A percentile compares a stretch with the other conserved stretches of the same genome.
These are phyloP conservation scores for Filobasidium floriforme DNA, from an alignment of 768 basidiomycete species.

Conservation along the genomic window DNA sequence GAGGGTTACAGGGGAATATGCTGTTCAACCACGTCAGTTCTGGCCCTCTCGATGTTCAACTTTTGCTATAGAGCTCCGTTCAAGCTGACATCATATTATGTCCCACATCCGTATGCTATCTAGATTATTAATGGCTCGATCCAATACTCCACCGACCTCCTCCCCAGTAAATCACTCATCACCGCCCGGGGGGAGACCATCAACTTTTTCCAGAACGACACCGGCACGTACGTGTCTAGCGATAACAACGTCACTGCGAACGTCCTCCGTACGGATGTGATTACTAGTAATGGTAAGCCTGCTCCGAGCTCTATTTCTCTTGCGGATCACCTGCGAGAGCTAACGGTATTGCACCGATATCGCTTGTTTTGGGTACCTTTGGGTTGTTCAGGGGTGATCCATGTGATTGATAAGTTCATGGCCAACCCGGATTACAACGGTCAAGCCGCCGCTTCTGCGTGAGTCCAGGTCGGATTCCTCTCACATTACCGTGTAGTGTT, in stretches of 20 bases:
- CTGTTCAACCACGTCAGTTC: background rate
- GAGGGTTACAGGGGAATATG: background rate
- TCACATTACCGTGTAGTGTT: background rate
- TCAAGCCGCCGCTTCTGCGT: slow-evolving; percentile 40
- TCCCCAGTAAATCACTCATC: slow-evolving; percentile 47
- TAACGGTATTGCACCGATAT: background rate
- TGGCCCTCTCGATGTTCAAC: background rate
- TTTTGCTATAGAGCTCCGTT: background rate
- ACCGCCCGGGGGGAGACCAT: slow-evolving; percentile 57
- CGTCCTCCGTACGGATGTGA: slow-evolving; percentile 56
- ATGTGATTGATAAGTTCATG: slow-evolving; percentile 48
- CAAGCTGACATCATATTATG: background rate
- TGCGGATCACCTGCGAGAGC: background rate
- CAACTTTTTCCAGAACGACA: slow-evolving; percentile 52
- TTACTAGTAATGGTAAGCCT: slow-evolving; percentile 55
- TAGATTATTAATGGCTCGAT: slow-evolving; percentile 63
- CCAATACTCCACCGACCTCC: slow-evolving; percentile 53
- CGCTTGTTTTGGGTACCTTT: no score
- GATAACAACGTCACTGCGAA: slow-evolving; percentile 50
- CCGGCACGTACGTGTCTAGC: slow-evolving; percentile 54
- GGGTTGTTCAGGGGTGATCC: slow-evolving; percentile 50
- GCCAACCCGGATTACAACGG: slow-evolving; percentile 44
- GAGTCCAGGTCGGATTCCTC: background rate
- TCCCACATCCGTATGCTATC: no score
- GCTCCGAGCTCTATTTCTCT: background rate